phyloP scores from a whole-genome alignment of 2,329 filamentous ascomycete species.

The Tolypocladium nubicola region DNA sequence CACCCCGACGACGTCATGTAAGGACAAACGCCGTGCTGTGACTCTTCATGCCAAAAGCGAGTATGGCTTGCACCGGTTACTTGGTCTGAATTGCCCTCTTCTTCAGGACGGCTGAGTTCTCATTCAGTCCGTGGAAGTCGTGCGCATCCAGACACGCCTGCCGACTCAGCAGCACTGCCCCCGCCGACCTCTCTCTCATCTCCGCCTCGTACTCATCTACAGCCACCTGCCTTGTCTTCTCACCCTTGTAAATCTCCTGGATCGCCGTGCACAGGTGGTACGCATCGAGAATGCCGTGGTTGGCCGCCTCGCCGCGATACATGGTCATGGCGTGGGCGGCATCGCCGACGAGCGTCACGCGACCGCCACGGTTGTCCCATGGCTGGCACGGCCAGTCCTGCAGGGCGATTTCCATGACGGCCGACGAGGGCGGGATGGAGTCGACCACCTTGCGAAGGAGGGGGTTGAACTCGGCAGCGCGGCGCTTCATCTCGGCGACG shows the following conservation, averaged over 20 bases:
- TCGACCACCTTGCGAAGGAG: conserved; percentile 31
- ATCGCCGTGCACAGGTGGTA: conserved; percentile 16
- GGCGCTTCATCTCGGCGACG: conserved; percentile 28
- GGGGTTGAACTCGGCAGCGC: conserved; percentile 19
- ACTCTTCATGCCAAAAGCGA: not conserved
- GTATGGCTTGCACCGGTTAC: not conserved
- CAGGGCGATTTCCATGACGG: conserved; percentile 23
- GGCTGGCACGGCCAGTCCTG: conserved; percentile 24
- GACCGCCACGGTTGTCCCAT: conserved; percentile 32
- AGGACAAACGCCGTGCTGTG: not conserved
- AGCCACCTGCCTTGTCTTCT: conserved; percentile 4
- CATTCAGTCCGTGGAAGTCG: conserved; percentile 17
- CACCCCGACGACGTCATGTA: too few relatives aligned
- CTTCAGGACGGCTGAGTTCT: conserved; percentile 19
- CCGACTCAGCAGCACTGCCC: conserved; percentile 18
- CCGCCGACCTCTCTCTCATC: conserved; percentile 15
- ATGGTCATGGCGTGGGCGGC: conserved; percentile 50
- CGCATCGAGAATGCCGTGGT: conserved; percentile 30
- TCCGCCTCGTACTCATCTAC: conserved; percentile 19
- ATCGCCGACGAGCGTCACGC: conserved; percentile 39
- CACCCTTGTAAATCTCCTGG: conserved; percentile 7
- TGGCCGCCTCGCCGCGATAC: conserved; percentile 31
- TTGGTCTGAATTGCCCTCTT: conserved; percentile 9
- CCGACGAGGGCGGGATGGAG: conserved; percentile 28
- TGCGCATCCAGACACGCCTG: conserved; percentile 22